Conservation (phyloP, 192 early-diverging fungal species). For the Umbelopsis sp. region DNA sequence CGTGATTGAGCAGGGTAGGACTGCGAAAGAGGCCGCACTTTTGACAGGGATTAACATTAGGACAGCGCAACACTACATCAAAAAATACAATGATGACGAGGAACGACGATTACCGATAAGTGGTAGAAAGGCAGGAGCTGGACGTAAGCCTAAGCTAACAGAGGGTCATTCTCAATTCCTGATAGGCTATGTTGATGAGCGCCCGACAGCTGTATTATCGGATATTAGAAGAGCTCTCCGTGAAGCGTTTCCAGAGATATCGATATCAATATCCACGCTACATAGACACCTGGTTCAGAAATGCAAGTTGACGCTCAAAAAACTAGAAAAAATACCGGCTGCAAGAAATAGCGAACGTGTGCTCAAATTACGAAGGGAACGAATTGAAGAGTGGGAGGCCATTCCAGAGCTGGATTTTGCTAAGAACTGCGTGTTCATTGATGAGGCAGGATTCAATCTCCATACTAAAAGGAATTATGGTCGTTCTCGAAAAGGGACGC, state of each 20-base stretch:
- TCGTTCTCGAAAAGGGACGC: constrained; percentile 23
- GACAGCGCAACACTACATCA: too few relatives aligned
- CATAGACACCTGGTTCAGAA: too few relatives aligned
- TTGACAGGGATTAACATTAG: too few relatives aligned
- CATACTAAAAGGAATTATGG: constrained; percentile 25
- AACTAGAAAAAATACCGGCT: too few relatives aligned
- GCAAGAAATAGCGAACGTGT: too few relatives aligned
- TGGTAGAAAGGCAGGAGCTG: constrained; percentile 13
- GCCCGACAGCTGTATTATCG: constrained; percentile 13
- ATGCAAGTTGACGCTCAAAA: too few relatives aligned
- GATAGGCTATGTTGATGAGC: constrained; percentile 15
- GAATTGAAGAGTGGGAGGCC: too few relatives aligned
- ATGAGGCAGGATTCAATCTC: constrained; percentile 29
- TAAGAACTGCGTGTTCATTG: constrained; percentile 27
- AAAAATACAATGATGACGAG: constrained; percentile 16
- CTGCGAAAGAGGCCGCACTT: too few relatives aligned
- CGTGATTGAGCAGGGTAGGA: constrained; percentile 16
- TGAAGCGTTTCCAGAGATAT: too few relatives aligned
- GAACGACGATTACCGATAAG: background rate
- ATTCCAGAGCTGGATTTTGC: too few relatives aligned
- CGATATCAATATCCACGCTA: too few relatives aligned
- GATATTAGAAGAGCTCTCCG: background rate
- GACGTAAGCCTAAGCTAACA: constrained; percentile 5
- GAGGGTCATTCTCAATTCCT: constrained; percentile 6
- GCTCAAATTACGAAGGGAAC: too few relatives aligned